A percentile compares a stretch with the other conserved stretches of the same genome.
Conservation (phyloP, 2,329 filamentous ascomycete species). For the Claviceps sorghi region DNA sequence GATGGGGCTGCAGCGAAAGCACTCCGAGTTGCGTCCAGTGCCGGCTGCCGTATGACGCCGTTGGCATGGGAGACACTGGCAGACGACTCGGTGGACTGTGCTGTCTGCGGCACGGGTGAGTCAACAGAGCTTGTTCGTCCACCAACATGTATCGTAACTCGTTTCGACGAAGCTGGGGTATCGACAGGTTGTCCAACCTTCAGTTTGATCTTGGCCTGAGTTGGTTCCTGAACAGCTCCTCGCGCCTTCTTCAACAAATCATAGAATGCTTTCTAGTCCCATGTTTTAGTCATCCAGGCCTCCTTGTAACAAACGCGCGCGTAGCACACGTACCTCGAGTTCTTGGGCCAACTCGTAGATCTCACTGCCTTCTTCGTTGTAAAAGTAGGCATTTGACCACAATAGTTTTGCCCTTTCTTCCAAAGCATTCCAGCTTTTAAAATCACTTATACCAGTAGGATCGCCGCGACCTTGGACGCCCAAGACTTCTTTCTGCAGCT, state of each 20-base stretch:
- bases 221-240: slow-evolving; percentile 54
- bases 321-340: slow-evolving; percentile 47
- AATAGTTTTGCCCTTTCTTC: slow-evolving; percentile 67
- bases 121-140: slow-evolving; percentile 39
- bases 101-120: slow-evolving; percentile 32
- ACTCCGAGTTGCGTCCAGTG: slow-evolving; percentile 26
- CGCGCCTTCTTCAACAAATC: slow-evolving; percentile 58
- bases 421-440: slow-evolving; percentile 71
- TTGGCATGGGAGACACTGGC: slow-evolving; percentile 13
- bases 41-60: slow-evolving; percentile 10
- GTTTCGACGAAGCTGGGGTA: slow-evolving; percentile 35
- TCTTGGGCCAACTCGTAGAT: slow-evolving; percentile 65
- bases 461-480: slow-evolving; percentile 56
- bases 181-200: slow-evolving; percentile 44
- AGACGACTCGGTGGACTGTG: slow-evolving; percentile 10
- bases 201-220: slow-evolving; percentile 65
- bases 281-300: slow-evolving; percentile 6
- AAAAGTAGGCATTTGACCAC: slow-evolving; percentile 77
- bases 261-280: slow-evolving; percentile 51
- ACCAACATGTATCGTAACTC: slow-evolving; percentile 59
- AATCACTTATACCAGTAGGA: slow-evolving; percentile 48
- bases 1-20: slow-evolving; percentile 24
- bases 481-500: slow-evolving; percentile 61
- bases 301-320: background rate
- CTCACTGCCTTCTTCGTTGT: slow-evolving; percentile 84